Evolutionary conservation across 1,284 basidiomycete genomes (phyloP), one percentile per base, ranked within the genome.

Genomic region (Apiotrichum gamsii): DNA sequence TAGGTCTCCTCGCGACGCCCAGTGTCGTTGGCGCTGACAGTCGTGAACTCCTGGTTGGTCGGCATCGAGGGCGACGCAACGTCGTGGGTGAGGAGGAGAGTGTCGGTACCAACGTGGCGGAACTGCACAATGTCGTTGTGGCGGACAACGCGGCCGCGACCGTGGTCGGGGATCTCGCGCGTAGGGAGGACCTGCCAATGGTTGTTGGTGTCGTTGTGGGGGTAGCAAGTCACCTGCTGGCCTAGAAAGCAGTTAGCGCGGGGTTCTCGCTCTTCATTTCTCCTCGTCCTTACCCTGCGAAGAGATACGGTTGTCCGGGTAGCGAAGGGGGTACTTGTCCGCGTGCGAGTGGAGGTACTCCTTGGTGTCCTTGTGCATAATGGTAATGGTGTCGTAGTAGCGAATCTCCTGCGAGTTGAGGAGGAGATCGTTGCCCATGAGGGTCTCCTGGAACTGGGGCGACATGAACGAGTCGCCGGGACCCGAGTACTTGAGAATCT

Each of bases 221-320:
- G 87, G 72, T 97, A 97, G 35, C 87, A 94, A n/a, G 95, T 98
- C 25, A 99, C 95, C 71, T 98, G 95, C 74, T 97, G 95, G 54
- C 90, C n/a, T n/a, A n/a, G n/a, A n/a, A n/a, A n/a, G n/a, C n/a
- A n/a, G n/a, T n/a, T n/a, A n/a, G n/a, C n/a, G n/a, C n/a, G n/a
- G n/a, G n/a, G n/a, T n/a, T n/a, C n/a, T n/a, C n/a, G n/a, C n/a
- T n/a, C n/a, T n/a, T n/a, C n/a, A n/a, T n/a, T n/a, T n/a, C n/a
- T n/a, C n/a, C n/a, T n/a, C n/a, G n/a, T n/a, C n/a, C n/a, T n/a
- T n/a, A n/a, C n/a, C 93, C 78, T 95, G 88, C 60, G 85, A 90
- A 61, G 87, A 91, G 69, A 99, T 84, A 51, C 95, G 87, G 3
- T 93, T 91, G 60, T 99, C 95, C 1, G 94, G 89, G 68, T 99